Evolutionary conservation across 202 grass and related monocot genomes (phyloP).

Genomic region (Dendrocalamus latiflorus): DNA sequence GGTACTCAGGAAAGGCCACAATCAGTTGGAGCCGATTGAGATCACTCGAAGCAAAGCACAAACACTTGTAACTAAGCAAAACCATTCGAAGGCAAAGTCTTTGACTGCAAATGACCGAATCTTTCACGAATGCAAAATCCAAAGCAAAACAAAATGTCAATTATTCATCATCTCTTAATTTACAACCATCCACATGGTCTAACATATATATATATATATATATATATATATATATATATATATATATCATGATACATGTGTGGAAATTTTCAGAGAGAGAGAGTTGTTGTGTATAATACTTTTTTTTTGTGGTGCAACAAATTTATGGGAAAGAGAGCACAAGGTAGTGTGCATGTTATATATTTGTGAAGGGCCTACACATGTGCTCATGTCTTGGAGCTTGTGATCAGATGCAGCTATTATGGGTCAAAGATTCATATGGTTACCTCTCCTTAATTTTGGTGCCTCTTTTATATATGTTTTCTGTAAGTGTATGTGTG

Average conservation of each 20-base stretch:
- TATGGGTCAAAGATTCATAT: slow-evolving; percentile 43
- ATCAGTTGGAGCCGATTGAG: no score
- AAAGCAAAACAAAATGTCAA: no score
- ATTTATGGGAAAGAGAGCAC: slow-evolving; percentile 45
- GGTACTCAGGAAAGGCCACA: no score
- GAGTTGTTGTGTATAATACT: neutral
- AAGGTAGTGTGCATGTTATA: slow-evolving; percentile 27
- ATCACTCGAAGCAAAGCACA: no score
- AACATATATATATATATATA: no score
- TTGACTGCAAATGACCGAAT: no score
- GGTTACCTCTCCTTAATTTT: neutral
- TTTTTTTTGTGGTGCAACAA: slow-evolving; percentile 15
- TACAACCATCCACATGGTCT: no score
- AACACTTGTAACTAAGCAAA: no score
- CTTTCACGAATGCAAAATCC: no score
- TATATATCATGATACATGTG: neutral
- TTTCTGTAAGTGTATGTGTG: neutral
- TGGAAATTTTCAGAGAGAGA: neutral
- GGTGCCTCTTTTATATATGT: neutral
- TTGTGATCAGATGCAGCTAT: slow-evolving; percentile 55
- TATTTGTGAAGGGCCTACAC: slow-evolving; percentile 46
- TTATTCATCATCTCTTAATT: slow-evolving; percentile 33
- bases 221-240: no score
- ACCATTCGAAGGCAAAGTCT: no score
- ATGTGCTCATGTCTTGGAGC: slow-evolving; percentile 51